Percentiles rank a stretch among this genome's conserved stretches.
These are phyloP conservation scores for Chenopodium suecicum DNA, from an alignment of 148 eudicot genomes.

Conservation along the genomic window DNA sequence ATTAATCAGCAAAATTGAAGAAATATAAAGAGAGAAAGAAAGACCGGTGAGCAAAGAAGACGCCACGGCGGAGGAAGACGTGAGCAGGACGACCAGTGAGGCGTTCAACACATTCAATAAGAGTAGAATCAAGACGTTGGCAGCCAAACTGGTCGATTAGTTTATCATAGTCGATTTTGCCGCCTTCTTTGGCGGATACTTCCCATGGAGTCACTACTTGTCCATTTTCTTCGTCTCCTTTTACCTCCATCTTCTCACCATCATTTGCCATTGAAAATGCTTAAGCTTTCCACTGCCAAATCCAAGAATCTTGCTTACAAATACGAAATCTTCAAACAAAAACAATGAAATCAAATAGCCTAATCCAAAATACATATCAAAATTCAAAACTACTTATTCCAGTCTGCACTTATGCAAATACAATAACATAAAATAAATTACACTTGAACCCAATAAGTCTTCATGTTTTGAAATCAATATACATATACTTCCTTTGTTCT, in stretches of 20 bases:
- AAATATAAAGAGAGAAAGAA: background rate
- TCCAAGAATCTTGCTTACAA: too few relatives aligned
- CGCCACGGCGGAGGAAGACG: conserved; percentile 91
- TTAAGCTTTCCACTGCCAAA: background rate
- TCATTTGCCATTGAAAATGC: background rate
- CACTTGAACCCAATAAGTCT: too few relatives aligned
- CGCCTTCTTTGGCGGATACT: conserved; percentile 66
- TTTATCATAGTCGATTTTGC: conserved; percentile 90
- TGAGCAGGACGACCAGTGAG: conserved; percentile 74
- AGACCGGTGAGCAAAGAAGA: conserved; percentile 92
- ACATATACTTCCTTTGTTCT: too few relatives aligned
- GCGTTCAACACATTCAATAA: conserved; percentile 57
- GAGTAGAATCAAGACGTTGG: conserved; percentile 61
- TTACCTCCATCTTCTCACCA: background rate
- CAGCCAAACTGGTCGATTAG: conserved; percentile 88
- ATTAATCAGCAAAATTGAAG: background rate
- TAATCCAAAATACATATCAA: too few relatives aligned
- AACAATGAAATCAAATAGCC: too few relatives aligned
- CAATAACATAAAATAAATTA: too few relatives aligned
- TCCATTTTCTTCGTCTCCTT: conserved; percentile 29
- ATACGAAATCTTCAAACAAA: too few relatives aligned
- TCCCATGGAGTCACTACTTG: conserved; percentile 92
- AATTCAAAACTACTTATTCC: too few relatives aligned
- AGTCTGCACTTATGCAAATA: too few relatives aligned
- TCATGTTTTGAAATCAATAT: too few relatives aligned